Evolutionary conservation across 1,139 yeast genomes (phyloP).

Genomic region (Geotrichum citri-aurantii): DNA sequence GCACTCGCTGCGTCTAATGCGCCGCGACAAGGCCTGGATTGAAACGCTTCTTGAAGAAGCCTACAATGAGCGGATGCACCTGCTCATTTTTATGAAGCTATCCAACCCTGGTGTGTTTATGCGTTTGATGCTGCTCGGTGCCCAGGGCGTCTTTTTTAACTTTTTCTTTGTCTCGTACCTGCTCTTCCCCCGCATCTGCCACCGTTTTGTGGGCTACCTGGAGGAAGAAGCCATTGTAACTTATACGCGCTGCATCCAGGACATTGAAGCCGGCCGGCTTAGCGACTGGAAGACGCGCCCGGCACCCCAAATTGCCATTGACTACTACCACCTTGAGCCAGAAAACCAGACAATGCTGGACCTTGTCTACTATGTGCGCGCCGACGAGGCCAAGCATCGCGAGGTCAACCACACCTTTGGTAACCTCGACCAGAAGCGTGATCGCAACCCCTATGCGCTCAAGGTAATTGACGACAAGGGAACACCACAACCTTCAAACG

Average conservation of each 20-base stretch:
- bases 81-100: constrained; percentile 60
- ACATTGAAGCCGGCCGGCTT: constrained; percentile 47
- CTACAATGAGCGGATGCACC: constrained; percentile 73
- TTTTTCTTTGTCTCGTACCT: constrained; percentile 58
- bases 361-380: constrained; percentile 51
- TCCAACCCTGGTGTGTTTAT: constrained; percentile 62
- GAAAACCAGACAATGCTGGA: constrained; percentile 53
- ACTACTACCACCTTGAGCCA: constrained; percentile 53
- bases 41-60: constrained; percentile 73
- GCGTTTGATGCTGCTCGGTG: constrained; percentile 50
- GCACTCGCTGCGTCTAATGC: constrained; percentile 53
- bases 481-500: constrained; percentile 53
- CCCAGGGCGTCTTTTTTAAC: constrained; percentile 70
- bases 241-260: constrained; percentile 56
- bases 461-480: constrained; percentile 33
- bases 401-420: constrained; percentile 76
- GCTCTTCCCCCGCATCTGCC: constrained; percentile 59
- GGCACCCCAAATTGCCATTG: constrained; percentile 48
- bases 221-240: constrained; percentile 78
- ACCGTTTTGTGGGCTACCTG: constrained; percentile 70
- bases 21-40: constrained; percentile 71
- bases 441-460: constrained; percentile 66
- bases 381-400: constrained; percentile 70
- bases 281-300: constrained; percentile 42
- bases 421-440: constrained; percentile 47